phyloP scores from a whole-genome alignment of 2,329 filamentous ascomycete species.

The Aspergillus pseudoterreus region DNA sequence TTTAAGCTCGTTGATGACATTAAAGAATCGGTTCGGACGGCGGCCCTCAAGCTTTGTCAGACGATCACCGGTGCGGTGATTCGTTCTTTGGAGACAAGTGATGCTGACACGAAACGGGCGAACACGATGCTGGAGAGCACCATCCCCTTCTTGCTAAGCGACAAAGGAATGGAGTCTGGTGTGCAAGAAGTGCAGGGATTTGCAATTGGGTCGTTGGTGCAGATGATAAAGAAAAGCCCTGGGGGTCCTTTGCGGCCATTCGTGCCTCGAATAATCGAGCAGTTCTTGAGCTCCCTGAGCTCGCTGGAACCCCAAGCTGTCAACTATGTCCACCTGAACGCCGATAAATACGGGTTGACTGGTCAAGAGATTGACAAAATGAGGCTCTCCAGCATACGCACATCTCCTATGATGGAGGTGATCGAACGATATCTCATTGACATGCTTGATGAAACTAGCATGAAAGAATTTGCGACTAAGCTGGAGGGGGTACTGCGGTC shows the following conservation, averaged over 20 bases:
- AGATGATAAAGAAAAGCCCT: conserved; percentile 81
- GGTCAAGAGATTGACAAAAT: conserved; percentile 88
- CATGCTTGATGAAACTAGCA: conserved; percentile 72
- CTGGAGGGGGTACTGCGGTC: conserved; percentile 78
- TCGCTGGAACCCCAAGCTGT: conserved; percentile 84
- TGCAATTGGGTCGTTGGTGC: conserved; percentile 75
- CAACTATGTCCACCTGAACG: conserved; percentile 90
- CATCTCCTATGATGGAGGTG: conserved; percentile 86
- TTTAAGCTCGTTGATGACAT: conserved; percentile 95
- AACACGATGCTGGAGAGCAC: conserved; percentile 79
- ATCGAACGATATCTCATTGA: conserved; percentile 81
- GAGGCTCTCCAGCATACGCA: conserved; percentile 74
- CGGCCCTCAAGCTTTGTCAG: conserved; percentile 78
- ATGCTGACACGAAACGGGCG: conserved; percentile 60
- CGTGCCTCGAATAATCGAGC: conserved; percentile 75
- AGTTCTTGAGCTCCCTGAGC: conserved; percentile 76
- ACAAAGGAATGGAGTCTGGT: conserved; percentile 82
- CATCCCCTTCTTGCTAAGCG: conserved; percentile 83
- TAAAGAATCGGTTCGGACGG: conserved; percentile 79
- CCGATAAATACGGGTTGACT: conserved; percentile 76
- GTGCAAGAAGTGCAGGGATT: conserved; percentile 85
- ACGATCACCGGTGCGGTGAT: conserved; percentile 81
- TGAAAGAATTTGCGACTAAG: conserved; percentile 67
- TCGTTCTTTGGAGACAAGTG: conserved; percentile 76
- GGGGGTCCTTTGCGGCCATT: conserved; percentile 75